phyloP scores from a whole-genome alignment of 73 alveolate genomes.

The Paramecium primaurelia region DNA sequence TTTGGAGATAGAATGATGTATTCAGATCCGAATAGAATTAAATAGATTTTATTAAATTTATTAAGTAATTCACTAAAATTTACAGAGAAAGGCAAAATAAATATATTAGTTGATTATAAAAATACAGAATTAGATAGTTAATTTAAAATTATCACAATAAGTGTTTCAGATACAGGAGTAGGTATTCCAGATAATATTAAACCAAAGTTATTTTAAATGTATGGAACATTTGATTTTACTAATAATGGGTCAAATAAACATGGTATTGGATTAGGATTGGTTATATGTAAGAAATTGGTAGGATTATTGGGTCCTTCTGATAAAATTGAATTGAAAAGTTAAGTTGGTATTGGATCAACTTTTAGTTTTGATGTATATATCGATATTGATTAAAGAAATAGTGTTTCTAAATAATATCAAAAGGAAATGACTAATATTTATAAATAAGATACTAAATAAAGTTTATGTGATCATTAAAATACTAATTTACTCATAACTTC shows the following conservation, averaged over 20 bases:
- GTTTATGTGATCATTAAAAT: not conserved
- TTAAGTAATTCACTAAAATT: slow-evolving; percentile 48
- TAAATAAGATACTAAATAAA: not conserved
- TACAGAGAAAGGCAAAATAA: slow-evolving; percentile 41
- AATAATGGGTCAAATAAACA: slow-evolving; percentile 39
- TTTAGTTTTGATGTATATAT: slow-evolving; percentile 26
- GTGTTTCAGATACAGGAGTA: slow-evolving; percentile 57
- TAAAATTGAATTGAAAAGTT: slow-evolving; percentile 41
- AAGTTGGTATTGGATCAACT: slow-evolving; percentile 28
- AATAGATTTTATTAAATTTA: slow-evolving; percentile 46
- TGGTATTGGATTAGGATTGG: slow-evolving; percentile 61
- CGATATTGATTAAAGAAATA: not conserved
- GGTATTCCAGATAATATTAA: slow-evolving; percentile 49
- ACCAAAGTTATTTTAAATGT: slow-evolving; percentile 56
- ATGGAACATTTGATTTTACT: slow-evolving; percentile 38
- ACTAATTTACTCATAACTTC: not conserved
- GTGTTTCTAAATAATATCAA: not conserved
- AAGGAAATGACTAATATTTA: not conserved
- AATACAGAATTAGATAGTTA: not conserved
- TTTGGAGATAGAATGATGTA: not conserved
- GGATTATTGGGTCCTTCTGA: slow-evolving; percentile 49
- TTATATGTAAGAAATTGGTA: slow-evolving; percentile 53
- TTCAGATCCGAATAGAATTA: slow-evolving; percentile 53
- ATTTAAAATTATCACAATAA: not conserved
- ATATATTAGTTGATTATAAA: not conserved